Evolutionary conservation across 2,329 filamentous ascomycete genomes (phyloP).

Genomic region (Lecanicillium sp.): DNA sequence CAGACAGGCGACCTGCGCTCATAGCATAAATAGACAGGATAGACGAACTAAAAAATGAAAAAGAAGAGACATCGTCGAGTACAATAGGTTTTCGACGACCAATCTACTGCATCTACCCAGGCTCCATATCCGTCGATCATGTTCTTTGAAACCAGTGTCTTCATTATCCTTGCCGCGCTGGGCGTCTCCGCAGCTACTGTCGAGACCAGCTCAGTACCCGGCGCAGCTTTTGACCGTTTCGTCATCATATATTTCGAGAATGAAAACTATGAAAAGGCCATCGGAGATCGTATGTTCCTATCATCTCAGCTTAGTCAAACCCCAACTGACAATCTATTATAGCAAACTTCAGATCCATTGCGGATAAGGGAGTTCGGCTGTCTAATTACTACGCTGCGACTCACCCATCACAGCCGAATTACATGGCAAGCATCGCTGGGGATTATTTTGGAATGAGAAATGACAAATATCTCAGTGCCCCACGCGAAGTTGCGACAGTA

Average conservation of each 20-base stretch:
- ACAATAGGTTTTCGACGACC: too few species aligned
- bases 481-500: constrained; percentile 54
- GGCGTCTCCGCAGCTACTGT: constrained; percentile 5
- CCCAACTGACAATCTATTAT: not conserved
- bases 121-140: too few species aligned
- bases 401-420: constrained; percentile 62
- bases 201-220: constrained; percentile 5
- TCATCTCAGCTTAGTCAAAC: not conserved
- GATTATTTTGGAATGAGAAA: constrained; percentile 57
- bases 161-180: not conserved
- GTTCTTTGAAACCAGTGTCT: too few species aligned
- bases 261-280: constrained; percentile 58
- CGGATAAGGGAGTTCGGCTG: constrained; percentile 20
- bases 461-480: constrained; percentile 48
- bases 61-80: too few species aligned
- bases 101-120: too few species aligned
- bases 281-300: constrained; percentile 45
- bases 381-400: constrained; percentile 42
- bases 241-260: constrained; percentile 74
- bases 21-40: too few species aligned
- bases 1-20: too few species aligned
- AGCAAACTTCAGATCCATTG: constrained; percentile 20
- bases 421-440: constrained; percentile 51
- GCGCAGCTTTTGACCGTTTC: constrained; percentile 57
- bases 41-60: too few species aligned